These are phyloP conservation scores for Chaetomiaceae sp. DNA, from an alignment of 2,329 filamentous ascomycete species.

Conservation along the genomic window DNA sequence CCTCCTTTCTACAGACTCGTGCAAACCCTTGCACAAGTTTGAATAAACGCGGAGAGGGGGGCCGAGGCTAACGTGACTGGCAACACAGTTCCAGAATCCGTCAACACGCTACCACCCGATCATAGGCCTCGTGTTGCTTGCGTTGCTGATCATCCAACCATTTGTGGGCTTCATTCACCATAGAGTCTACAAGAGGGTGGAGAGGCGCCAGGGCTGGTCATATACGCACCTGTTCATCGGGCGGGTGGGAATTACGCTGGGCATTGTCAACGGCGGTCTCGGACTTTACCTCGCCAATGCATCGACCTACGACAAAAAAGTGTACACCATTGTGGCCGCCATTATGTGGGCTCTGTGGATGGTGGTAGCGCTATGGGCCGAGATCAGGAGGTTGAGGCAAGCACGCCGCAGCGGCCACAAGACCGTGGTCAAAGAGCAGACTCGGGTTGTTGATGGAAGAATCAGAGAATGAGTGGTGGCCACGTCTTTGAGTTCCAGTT, in stretches of 20 bases:
- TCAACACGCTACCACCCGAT: conserved; percentile 39
- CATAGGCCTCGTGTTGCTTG: conserved; percentile 40
- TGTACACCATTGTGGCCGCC: conserved; percentile 35
- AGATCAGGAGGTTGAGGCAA: conserved; percentile 24
- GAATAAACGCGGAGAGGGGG: no score
- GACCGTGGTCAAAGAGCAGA: not conserved
- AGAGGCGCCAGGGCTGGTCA: conserved; percentile 36
- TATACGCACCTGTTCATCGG: conserved; percentile 40
- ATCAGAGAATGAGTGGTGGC: no score
- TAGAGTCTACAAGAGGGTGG: conserved; percentile 31
- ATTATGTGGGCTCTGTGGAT: conserved; percentile 36
- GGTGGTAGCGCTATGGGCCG: conserved; percentile 27
- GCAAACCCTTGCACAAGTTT: no score
- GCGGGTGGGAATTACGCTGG: conserved; percentile 34
- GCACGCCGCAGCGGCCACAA: not conserved
- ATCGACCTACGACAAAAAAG: conserved; percentile 24
- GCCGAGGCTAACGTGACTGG: no score
- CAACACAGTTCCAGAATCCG: conserved; percentile 31
- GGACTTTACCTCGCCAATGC: conserved; percentile 36
- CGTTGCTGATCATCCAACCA: conserved; percentile 36
- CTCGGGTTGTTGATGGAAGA: not conserved
- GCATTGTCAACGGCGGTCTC: conserved; percentile 41
- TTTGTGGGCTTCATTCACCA: conserved; percentile 40
- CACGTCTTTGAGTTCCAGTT: no score
- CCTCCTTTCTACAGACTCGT: no score